Conservation (phyloP, 805 yeast genomes). For the Pichia pseudocactophila region DNA sequence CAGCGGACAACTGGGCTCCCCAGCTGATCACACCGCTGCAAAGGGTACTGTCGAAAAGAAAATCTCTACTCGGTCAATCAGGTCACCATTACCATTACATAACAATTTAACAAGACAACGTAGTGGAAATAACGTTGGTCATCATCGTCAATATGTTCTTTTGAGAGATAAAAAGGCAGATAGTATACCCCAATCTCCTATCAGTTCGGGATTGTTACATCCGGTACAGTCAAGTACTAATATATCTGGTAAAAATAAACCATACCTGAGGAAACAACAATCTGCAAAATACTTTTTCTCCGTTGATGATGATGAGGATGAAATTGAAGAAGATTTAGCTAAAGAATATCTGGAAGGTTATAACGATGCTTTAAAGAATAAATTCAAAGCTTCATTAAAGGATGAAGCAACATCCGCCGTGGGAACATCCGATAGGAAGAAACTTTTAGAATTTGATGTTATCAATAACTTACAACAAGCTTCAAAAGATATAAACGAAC, state of each 20-base stretch:
- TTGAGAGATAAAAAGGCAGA: constrained; percentile 20
- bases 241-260: constrained; percentile 13
- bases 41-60: constrained; percentile 3
- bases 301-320: constrained; percentile 77
- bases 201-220: constrained; percentile 11
- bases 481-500: constrained; percentile 18
- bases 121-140: constrained; percentile 16
- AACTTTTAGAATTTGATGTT: constrained; percentile 24
- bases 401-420: not conserved
- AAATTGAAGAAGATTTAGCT: constrained; percentile 51
- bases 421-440: constrained; percentile 13
- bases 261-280: constrained; percentile 21
- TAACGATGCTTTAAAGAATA: constrained; percentile 53
- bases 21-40: not conserved
- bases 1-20: not conserved
- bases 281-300: constrained; percentile 43
- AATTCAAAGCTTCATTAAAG: constrained; percentile 20
- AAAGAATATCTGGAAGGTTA: constrained; percentile 63
- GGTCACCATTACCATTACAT: constrained; percentile 15
- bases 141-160: constrained; percentile 26
- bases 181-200: constrained; percentile 12
- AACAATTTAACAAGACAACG: constrained; percentile 13
- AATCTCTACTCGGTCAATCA: constrained; percentile 9
- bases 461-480: constrained; percentile 18
- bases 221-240: constrained; percentile 7